Percentiles rank a stretch among this genome's conserved stretches.
phyloP scores from a whole-genome alignment of 2,329 filamentous ascomycete genomes.

The Aspergillus pseudoterreus region DNA sequence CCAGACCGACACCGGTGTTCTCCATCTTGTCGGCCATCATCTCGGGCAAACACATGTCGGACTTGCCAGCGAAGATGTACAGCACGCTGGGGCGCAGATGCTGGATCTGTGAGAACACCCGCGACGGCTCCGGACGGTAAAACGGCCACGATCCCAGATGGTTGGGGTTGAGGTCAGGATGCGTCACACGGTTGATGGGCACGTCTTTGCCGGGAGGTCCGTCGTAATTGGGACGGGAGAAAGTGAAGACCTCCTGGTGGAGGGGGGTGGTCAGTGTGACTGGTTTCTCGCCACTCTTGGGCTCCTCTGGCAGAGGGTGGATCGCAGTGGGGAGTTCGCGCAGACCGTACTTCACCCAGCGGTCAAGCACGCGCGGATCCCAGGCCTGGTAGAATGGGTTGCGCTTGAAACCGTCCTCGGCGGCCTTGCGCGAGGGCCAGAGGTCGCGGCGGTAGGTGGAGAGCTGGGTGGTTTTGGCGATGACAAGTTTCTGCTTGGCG shows the following conservation, averaged over 20 bases:
- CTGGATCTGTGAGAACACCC: constrained; percentile 38
- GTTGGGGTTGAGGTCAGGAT: constrained; percentile 42
- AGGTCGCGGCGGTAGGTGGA: constrained; percentile 72
- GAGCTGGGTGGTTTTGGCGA: constrained; percentile 43
- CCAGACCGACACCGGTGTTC: constrained; percentile 36
- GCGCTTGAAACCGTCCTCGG: constrained; percentile 62
- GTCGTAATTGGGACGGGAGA: constrained; percentile 51
- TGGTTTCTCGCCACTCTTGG: constrained; percentile 32
- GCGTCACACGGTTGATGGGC: constrained; percentile 40
- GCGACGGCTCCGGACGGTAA: constrained; percentile 41
- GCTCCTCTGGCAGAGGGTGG: constrained; percentile 24
- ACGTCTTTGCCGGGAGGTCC: constrained; percentile 50
- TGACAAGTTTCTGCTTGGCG: constrained; percentile 18
- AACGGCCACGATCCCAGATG: constrained; percentile 35
- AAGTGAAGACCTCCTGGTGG: constrained; percentile 72
- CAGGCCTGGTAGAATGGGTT: constrained; percentile 76
- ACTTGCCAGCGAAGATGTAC: constrained; percentile 45
- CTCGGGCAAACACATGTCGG: constrained; percentile 37
- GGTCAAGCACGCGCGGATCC: constrained; percentile 75
- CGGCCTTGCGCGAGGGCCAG: constrained; percentile 74
- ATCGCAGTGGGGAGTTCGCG: constrained; percentile 64
- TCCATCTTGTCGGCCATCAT: constrained; percentile 41
- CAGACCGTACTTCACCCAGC: constrained; percentile 71
- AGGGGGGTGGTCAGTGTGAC: constrained; percentile 75
- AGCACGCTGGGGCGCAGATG: constrained; percentile 44